phyloP scores from a whole-genome alignment of 495 filamentous ascomycete genomes.

The Talaromyces thailandensis region DNA sequence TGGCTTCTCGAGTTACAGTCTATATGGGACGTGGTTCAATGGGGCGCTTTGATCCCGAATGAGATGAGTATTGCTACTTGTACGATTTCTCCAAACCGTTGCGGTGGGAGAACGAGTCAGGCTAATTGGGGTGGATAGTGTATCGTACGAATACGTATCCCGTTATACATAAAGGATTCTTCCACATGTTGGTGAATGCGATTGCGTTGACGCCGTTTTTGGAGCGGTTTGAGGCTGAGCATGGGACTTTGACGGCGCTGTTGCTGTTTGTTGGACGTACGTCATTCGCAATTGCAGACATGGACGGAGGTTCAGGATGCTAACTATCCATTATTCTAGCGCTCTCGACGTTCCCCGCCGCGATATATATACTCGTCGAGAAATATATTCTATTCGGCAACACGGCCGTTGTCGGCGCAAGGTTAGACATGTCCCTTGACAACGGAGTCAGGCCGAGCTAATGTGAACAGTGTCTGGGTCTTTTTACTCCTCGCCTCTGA shows the following conservation, averaged over 20 bases:
- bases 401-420: conserved; percentile 68
- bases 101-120: not conserved
- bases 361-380: conserved; percentile 64
- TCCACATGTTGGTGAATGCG: conserved; percentile 73
- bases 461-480: conserved; percentile 63
- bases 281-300: conserved; percentile 23
- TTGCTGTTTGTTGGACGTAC: conserved; percentile 83
- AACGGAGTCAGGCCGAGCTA: not conserved
- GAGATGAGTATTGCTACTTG: conserved; percentile 64
- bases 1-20: conserved; percentile 59
- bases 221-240: conserved; percentile 87
- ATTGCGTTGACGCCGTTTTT: conserved; percentile 73
- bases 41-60: conserved; percentile 71
- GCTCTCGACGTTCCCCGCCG: conserved; percentile 68
- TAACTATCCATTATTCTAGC: conserved; percentile 38
- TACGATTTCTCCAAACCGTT: conserved; percentile 38
- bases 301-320: not conserved
- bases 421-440: conserved; percentile 43
- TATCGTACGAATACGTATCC: conserved; percentile 91
- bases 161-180: conserved; percentile 70
- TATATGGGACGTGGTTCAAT: conserved; percentile 58
- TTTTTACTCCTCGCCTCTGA: conserved; percentile 81
- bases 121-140: conserved; percentile 43
- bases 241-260: conserved; percentile 79
- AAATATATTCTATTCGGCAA: conserved; percentile 55